Conservation (phyloP, 495 filamentous ascomycete genomes). For the Penicillium macrosclerotiorum region DNA sequence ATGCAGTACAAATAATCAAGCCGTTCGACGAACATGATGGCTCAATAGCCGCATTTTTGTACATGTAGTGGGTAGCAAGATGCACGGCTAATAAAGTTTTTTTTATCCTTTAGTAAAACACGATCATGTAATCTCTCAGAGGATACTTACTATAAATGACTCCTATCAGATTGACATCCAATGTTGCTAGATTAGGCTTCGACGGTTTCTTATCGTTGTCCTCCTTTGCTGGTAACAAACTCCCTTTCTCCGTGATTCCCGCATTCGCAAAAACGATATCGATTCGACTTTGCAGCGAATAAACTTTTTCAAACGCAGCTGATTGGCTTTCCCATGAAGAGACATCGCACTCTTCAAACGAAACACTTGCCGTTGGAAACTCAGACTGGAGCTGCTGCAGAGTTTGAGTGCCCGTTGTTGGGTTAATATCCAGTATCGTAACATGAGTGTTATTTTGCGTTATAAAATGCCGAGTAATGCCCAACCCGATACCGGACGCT, state of each 20-base stretch:
- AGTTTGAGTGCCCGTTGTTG: constrained; percentile 24
- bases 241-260: constrained; percentile 49
- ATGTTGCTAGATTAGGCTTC: constrained; percentile 37
- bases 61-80: constrained; percentile 52
- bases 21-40: constrained; percentile 31
- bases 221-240: constrained; percentile 22
- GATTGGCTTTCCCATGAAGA: constrained; percentile 49
- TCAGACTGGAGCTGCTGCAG: constrained; percentile 31
- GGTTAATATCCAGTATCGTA: constrained; percentile 52
- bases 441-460: constrained; percentile 41
- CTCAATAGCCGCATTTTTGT: constrained; percentile 30
- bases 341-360: constrained; percentile 47
- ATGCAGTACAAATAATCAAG: constrained; percentile 54
- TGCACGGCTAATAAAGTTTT: constrained; percentile 46
- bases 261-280: constrained; percentile 58
- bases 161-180: constrained; percentile 50
- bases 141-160: constrained; percentile 47
- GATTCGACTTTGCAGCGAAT: constrained; percentile 33
- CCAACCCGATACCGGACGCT: constrained; percentile 53
- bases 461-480: constrained; percentile 47
- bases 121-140: neutral
- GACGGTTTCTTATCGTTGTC: constrained; percentile 20
- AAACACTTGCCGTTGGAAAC: constrained; percentile 32
- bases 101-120: neutral
- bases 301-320: constrained; percentile 40